Percentiles rank a stretch among this genome's conserved stretches.
These are phyloP conservation scores for Begonia peltatifolia DNA, from an alignment of 306 rosid species.

Conservation along the genomic window DNA sequence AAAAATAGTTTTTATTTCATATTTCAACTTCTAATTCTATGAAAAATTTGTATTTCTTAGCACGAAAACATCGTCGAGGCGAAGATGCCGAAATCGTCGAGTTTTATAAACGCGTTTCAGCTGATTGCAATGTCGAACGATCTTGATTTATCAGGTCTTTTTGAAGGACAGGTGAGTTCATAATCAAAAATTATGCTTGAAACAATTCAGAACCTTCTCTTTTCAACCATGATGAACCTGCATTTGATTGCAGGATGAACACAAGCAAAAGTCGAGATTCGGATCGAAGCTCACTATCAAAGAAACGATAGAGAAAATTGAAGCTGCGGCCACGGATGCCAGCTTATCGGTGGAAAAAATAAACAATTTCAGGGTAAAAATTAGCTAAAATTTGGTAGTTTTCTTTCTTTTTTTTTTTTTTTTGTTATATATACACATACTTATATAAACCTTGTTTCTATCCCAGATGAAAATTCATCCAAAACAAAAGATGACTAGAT, in stretches of 20 bases:
- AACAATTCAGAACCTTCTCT: neutral
- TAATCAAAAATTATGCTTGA: constrained; percentile 3
- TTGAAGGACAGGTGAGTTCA: constrained; percentile 53
- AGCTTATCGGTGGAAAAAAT: constrained; percentile 39
- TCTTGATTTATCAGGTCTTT: constrained; percentile 71
- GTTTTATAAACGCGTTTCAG: constrained; percentile 75
- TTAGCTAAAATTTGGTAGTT: neutral
- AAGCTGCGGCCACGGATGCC: constrained; percentile 64
- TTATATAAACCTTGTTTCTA: neutral
- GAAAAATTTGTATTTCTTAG: constrained; percentile 1
- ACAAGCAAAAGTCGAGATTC: constrained; percentile 30
- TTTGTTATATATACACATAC: neutral
- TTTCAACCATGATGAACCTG: neutral
- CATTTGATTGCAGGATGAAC: constrained; percentile 29
- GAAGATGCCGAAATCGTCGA: constrained; percentile 34
- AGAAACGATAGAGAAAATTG: constrained; percentile 63
- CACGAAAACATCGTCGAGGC: constrained; percentile 33
- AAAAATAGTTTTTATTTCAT: neutral
- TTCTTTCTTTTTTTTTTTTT: neutral
- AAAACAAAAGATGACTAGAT: constrained; percentile 37
- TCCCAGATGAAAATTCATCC: constrained; percentile 52
- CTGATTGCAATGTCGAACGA: constrained; percentile 77
- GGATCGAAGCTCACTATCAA: constrained; percentile 45
- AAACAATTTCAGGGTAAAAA: constrained; percentile 36
- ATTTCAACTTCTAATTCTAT: neutral